A percentile compares a stretch with the other conserved stretches of the same genome.
These are phyloP conservation scores for Moricandia arvensis DNA, from an alignment of 345 rosid genomes.

Conservation along the genomic window DNA sequence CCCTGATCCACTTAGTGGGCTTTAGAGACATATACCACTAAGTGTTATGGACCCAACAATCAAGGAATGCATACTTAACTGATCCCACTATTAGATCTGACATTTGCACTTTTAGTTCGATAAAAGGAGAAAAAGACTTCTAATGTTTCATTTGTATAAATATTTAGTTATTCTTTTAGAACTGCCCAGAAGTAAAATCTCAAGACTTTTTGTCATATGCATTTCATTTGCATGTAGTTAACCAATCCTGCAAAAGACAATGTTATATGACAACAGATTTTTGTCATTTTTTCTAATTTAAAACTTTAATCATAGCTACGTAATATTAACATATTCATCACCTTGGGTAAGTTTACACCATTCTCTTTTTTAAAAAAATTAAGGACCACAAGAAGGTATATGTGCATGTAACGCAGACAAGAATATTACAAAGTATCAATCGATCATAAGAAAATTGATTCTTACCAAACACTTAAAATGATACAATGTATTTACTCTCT, in stretches of 20 bases:
- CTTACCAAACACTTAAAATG: conserved; percentile 29
- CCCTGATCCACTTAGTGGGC: background rate
- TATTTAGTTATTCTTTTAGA: background rate
- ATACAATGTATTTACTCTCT: conserved; percentile 30
- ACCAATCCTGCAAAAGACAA: background rate
- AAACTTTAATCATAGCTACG: background rate
- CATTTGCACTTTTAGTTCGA: background rate
- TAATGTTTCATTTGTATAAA: background rate
- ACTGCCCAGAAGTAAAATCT: background rate
- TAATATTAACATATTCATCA: background rate
- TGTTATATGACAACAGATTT: background rate
- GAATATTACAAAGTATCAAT: conserved; percentile 23
- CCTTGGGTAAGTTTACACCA: background rate
- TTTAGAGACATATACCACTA: background rate
- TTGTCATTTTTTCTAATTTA: background rate
- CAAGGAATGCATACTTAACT: background rate
- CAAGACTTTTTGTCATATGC: background rate
- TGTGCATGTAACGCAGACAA: background rate
- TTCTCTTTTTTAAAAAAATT: background rate
- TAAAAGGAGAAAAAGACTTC: background rate
- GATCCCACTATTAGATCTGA: background rate
- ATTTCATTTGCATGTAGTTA: background rate
- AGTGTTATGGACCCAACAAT: background rate
- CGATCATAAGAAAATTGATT: conserved; percentile 13
- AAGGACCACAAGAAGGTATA: background rate